Conservation (phyloP, 352 stramenopile genomes). For the Aphanomyces invadans region DNA sequence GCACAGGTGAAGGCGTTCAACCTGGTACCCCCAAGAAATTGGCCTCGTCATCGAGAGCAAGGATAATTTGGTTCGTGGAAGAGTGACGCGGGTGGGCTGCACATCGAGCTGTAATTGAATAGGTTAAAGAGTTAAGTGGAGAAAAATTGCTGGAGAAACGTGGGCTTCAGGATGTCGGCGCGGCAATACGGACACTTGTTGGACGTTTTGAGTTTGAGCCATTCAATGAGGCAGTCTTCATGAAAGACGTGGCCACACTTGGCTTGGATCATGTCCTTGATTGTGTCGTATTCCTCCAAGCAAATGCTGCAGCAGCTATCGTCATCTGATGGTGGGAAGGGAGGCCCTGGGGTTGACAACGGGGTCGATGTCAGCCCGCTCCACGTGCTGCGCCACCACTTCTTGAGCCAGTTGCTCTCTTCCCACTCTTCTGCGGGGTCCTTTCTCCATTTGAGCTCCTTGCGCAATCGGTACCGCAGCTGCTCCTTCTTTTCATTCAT, state of each 20-base stretch:
- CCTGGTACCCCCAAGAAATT: too few relatives aligned
- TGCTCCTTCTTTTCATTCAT: slow-evolving; percentile 18
- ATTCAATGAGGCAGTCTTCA: slow-evolving; percentile 82
- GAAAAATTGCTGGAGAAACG: slow-evolving; percentile 24
- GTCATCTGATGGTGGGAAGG: slow-evolving; percentile 42
- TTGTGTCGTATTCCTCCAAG: slow-evolving; percentile 22
- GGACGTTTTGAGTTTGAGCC: slow-evolving; percentile 57
- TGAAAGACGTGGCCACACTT: slow-evolving; percentile 79
- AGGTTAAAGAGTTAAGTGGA: not conserved
- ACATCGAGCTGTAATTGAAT: too few relatives aligned
- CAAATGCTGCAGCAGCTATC: slow-evolving; percentile 64
- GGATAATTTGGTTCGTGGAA: too few relatives aligned
- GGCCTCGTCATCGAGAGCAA: too few relatives aligned
- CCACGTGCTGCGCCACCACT: slow-evolving; percentile 7
- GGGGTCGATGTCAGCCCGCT: not conserved
- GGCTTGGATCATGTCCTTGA: slow-evolving; percentile 73
- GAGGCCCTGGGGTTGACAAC: not conserved
- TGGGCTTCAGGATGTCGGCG: slow-evolving; percentile 26
- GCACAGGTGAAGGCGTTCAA: too few relatives aligned
- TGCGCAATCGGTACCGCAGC: slow-evolving; percentile 7
- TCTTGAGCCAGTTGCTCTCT: slow-evolving; percentile 23
- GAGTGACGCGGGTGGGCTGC: too few relatives aligned
- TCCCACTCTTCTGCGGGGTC: slow-evolving; percentile 19
- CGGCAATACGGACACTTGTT: slow-evolving; percentile 80
- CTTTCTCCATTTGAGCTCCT: slow-evolving; percentile 20